Evolutionary conservation across 192 early-diverging fungal genomes (phyloP).

Genomic region (Backusella mclennaniae): DNA sequence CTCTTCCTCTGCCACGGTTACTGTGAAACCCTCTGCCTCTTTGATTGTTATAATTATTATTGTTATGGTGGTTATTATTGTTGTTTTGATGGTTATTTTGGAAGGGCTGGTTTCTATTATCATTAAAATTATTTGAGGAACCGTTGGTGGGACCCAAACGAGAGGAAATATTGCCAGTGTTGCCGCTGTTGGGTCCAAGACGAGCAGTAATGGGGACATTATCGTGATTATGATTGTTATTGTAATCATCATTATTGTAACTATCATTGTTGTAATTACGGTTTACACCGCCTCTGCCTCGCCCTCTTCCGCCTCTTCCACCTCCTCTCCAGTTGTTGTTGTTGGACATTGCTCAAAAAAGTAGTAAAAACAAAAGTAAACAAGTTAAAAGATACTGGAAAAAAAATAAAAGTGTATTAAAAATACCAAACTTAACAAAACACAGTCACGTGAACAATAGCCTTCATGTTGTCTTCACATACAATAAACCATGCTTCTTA

Average conservation of each 20-base stretch:
- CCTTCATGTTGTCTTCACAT: too few species aligned
- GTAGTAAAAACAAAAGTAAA: neutral
- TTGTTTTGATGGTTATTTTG: neutral
- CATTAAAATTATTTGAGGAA: neutral
- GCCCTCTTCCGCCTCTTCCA: slow-evolving; percentile 16
- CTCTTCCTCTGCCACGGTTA: slow-evolving; percentile 21
- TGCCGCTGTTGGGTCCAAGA: slow-evolving; percentile 9
- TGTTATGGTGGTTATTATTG: neutral
- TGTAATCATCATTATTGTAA: neutral
- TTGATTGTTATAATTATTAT: neutral
- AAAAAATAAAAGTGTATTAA: neutral
- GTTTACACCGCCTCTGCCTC: slow-evolving; percentile 6
- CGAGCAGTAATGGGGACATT: slow-evolving; percentile 13
- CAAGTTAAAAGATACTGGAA: neutral
- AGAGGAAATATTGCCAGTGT: neutral
- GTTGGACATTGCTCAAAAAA: neutral
- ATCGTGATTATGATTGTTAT: slow-evolving; percentile 1
- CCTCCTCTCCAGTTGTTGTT: slow-evolving; percentile 19
- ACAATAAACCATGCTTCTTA: too few species aligned
- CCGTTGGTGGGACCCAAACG: neutral
- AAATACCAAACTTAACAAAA: neutral
- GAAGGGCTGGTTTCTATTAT: neutral
- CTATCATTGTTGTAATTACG: neutral
- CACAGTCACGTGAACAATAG: neutral
- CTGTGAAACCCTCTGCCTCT: slow-evolving; percentile 6